Evolutionary conservation across 768 basidiomycete species (phyloP), one percentile per base, ranked within the genome.

Genomic region (Xerocomus brunneocitrinus): DNA sequence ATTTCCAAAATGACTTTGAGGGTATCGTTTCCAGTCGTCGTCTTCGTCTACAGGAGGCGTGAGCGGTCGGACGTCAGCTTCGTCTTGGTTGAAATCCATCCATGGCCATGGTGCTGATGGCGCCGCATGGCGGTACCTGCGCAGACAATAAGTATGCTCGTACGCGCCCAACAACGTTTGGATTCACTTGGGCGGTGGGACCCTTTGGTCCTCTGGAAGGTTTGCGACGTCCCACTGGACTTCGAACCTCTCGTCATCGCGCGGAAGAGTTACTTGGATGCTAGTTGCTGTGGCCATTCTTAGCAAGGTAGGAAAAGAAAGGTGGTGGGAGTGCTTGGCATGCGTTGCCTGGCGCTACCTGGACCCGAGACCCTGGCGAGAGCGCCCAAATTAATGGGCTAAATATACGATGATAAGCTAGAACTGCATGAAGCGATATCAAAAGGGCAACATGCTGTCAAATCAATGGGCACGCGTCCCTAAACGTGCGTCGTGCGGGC

Each of bases 1-100:
- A 54, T 82, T 84, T 10, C 77, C 77, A 54, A 79, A 84, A 12
- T 75, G 65, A 1, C 76, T 74, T 53, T 79, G 76, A 0, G 82
- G 81, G 58, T 83, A 83, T 54, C 49, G 44, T 7, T 50, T 34
- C 75, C 75, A 77, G 4, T 16, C 45, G 9, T 54, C 40, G 25
- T 24, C 5, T 8, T n/a, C 14, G 3, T 1, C 14, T 6, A 24
- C 8, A 9, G 22, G 3, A 9, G 54, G 58, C 4, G 56, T 30
- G 8, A 58, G 49, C 1, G 49, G 49, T 3, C 19, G 25, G 8
- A 69, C 61, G 10, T 56, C 19, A 4, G 59, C 51, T 0, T 40
- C 49, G 52, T 66, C 70, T 32, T 49, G 50, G 54, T 64, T 57
- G 31, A 74, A 65, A 55, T 75, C 69, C 56, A 75, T 67, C 65